Percentiles rank a stretch among this genome's conserved stretches.
phyloP scores from a whole-genome alignment of 768 basidiomycete genomes.

The Agaricus sinodeliciosus region DNA sequence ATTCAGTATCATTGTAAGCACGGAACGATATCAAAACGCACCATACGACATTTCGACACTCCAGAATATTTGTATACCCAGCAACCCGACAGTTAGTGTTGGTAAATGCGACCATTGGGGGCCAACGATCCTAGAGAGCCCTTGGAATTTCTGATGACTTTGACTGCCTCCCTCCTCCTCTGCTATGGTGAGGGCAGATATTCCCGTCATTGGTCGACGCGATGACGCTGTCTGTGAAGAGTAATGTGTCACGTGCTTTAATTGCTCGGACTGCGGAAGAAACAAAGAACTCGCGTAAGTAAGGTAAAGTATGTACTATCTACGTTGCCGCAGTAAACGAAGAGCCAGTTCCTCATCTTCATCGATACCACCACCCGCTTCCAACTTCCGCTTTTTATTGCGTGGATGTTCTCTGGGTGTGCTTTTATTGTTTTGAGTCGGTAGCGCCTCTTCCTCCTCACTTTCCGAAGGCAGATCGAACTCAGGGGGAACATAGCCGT shows the following conservation, averaged over 20 bases:
- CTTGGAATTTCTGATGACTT: slow-evolving; percentile 33
- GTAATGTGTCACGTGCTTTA: background rate
- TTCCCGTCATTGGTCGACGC: slow-evolving; percentile 41
- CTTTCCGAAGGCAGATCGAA: slow-evolving; percentile 46
- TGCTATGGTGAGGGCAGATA: slow-evolving; percentile 37
- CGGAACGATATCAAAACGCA: slow-evolving; percentile 17
- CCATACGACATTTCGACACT: slow-evolving; percentile 94
- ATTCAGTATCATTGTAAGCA: background rate
- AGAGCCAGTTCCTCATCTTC: slow-evolving; percentile 55
- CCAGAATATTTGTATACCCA: slow-evolving; percentile 90
- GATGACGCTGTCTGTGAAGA: background rate
- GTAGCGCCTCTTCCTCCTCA: slow-evolving; percentile 27
- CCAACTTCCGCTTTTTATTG: slow-evolving; percentile 12
- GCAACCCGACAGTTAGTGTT: slow-evolving; percentile 66
- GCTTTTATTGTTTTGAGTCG: slow-evolving; percentile 20
- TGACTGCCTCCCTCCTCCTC: slow-evolving; percentile 32
- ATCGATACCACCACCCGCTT: slow-evolving; percentile 19
- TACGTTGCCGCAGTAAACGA: slow-evolving; percentile 31
- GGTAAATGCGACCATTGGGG: slow-evolving; percentile 65
- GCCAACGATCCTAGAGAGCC: slow-evolving; percentile 55
- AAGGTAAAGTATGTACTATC: background rate
- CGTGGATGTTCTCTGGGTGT: slow-evolving; percentile 4
- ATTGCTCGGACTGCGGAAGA: too few species aligned
- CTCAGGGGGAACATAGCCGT: slow-evolving; percentile 68
- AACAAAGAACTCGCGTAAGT: background rate